These are phyloP conservation scores for Halophytophthora batemanensis DNA, from an alignment of 352 stramenopile genomes.

Conservation along the genomic window DNA sequence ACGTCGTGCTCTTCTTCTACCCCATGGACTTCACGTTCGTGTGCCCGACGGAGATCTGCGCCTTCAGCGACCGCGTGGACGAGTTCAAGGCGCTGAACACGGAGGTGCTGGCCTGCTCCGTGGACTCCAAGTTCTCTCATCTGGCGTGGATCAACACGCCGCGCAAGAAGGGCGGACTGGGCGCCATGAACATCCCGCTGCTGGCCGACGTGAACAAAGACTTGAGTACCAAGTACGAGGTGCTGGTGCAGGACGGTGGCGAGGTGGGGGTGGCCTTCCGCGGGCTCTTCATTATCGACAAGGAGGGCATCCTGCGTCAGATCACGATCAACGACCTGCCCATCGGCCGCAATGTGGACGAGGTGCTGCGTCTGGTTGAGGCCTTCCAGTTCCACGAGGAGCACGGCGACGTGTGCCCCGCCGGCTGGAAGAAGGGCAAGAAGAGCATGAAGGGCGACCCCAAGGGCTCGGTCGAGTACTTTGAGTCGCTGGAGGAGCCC, in stretches of 20 bases:
- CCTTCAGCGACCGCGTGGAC: slow-evolving; percentile 78
- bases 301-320: slow-evolving; percentile 73
- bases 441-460: slow-evolving; percentile 83
- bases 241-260: slow-evolving; percentile 67
- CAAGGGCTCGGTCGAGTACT: slow-evolving; percentile 79
- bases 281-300: slow-evolving; percentile 91
- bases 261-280: slow-evolving; percentile 78
- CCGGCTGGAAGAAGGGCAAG: slow-evolving; percentile 90
- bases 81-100: slow-evolving; percentile 82
- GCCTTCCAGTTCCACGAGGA: slow-evolving; percentile 91
- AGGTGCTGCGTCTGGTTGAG: slow-evolving; percentile 88
- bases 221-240: slow-evolving; percentile 78
- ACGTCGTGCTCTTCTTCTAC: slow-evolving; percentile 92
- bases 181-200: slow-evolving; percentile 89
- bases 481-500: slow-evolving; percentile 39
- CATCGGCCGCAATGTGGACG: slow-evolving; percentile 88
- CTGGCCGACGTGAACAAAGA: slow-evolving; percentile 90
- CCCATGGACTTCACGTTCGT: slow-evolving; percentile 92
- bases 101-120: slow-evolving; percentile 73
- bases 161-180: slow-evolving; percentile 87
- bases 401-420: slow-evolving; percentile 89
- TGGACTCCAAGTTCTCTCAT: slow-evolving; percentile 89
- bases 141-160: slow-evolving; percentile 89
- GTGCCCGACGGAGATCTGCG: slow-evolving; percentile 90
- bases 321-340: slow-evolving; percentile 89